Evolutionary conservation across 192 early-diverging fungal species (phyloP).

Genomic region (Coemansia sp.): DNA sequence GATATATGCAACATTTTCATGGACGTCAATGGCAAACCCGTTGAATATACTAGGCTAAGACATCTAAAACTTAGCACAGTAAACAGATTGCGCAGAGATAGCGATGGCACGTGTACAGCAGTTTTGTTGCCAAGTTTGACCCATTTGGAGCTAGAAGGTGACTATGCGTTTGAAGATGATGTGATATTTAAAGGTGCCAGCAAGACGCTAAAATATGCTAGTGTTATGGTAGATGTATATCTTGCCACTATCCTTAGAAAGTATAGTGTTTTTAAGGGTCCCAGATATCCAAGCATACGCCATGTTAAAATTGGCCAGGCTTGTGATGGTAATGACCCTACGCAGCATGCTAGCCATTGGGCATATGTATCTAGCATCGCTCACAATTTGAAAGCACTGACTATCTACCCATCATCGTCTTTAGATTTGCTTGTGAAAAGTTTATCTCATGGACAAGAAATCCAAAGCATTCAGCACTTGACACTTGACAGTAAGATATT

Average conservation of each 20-base stretch:
- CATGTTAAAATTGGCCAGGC: background rate
- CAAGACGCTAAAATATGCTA: background rate
- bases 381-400: background rate
- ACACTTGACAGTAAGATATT: background rate
- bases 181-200: background rate
- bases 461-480: background rate
- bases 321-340: background rate
- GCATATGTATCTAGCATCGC: background rate
- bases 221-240: background rate
- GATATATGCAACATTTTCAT: too few relatives aligned
- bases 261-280: background rate
- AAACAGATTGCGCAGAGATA: too few relatives aligned
- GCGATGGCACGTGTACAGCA: too few relatives aligned
- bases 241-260: background rate
- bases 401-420: background rate
- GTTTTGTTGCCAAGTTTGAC: background rate
- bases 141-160: background rate
- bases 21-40: too few relatives aligned
- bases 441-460: background rate
- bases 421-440: background rate
- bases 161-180: background rate
- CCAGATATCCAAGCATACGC: background rate
- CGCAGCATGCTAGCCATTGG: background rate
- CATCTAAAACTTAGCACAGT: too few relatives aligned
- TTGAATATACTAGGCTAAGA: too few relatives aligned